A percentile compares a stretch with the other conserved stretches of the same genome.
Conservation (phyloP, 2,329 filamentous ascomycete genomes). For the Dendrostoma leiphaemia region DNA sequence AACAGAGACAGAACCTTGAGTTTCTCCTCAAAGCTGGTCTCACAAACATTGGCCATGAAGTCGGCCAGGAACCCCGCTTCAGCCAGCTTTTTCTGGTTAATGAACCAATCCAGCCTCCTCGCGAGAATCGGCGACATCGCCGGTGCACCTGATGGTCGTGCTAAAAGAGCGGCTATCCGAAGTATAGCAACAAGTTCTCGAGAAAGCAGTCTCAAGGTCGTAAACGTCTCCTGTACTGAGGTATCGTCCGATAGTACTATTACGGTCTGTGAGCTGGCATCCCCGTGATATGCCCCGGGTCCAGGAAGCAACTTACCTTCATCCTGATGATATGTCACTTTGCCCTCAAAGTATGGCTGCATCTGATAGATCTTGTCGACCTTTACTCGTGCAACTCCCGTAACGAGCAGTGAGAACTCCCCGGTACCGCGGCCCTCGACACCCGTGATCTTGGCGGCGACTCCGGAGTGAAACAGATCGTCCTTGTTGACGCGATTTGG, state of each 20-base stretch:
- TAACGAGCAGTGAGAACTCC: constrained; percentile 81
- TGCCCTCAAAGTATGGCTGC: constrained; percentile 82
- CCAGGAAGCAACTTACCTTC: constrained; percentile 47
- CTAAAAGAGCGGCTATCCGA: constrained; percentile 79
- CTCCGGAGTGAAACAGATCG: constrained; percentile 81
- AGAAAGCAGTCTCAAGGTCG: constrained; percentile 78
- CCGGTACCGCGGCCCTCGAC: constrained; percentile 73
- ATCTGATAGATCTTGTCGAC: constrained; percentile 75
- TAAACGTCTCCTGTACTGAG: constrained; percentile 69
- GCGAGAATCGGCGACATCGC: constrained; percentile 81
- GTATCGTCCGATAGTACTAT: constrained; percentile 46
- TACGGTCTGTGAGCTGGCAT: constrained; percentile 20
- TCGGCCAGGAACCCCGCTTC: constrained; percentile 88
- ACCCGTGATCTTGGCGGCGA: constrained; percentile 74
- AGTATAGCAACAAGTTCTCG: constrained; percentile 83
- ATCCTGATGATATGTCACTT: constrained; percentile 70
- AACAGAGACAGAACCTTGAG: constrained; percentile 80
- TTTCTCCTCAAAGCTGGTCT: constrained; percentile 87
- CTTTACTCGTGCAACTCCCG: constrained; percentile 76
- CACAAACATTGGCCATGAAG: constrained; percentile 93
- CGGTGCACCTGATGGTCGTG: constrained; percentile 61
- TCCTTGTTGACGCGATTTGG: constrained; percentile 60
- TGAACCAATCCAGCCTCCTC: constrained; percentile 82
- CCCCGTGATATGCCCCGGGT: neutral
- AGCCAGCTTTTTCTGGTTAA: constrained; percentile 74